Evolutionary conservation across 345 rosid species (phyloP), one percentile per base, ranked within the genome.

Genomic region (Bruguiera parviflora): DNA sequence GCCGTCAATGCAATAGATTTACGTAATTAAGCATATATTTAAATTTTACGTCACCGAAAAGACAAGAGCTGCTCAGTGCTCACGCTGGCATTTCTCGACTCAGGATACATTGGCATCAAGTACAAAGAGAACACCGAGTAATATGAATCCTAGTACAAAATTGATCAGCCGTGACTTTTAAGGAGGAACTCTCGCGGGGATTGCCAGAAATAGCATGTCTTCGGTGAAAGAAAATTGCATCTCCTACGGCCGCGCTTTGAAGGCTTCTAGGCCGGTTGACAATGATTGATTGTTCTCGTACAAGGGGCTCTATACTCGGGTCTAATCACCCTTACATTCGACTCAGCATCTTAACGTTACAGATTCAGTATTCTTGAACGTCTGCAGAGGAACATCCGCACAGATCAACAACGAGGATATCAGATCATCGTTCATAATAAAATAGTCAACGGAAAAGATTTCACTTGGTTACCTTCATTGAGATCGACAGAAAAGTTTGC

Each of bases 401-500:
- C 49, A 13, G 49, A 43, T 43, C 49, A 43, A 11, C 18, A 9
- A 39, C 46, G 10, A 9, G 15, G 15, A 10, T 33, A 39, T 2
- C 4, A 6, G 11, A 39, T 21, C 16, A 33, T 32, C 4, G 22
- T 53, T 32, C 21, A 35, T 13, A 53, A 61, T 33, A 51, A 49
- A 51, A 35, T 1, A 25, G 1, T 22, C n/a, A 25, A 46, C 29
- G 10, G 62, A 29, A 72, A 37, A 60, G 49, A 31, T 21, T 58
- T 59, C 35, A 46, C 2, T 8, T 19, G 63, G 55, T 33, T 78
- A 86, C 92, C 92, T 82, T 82, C 82, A 67, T 85, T 85, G 35
- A 87, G 85, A 83, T 88, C 89, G 69, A 86, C 86, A 56, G 86
- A 73, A 63, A 85, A 73, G 77, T 69, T 69, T 65, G 72, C 73